These are phyloP conservation scores for Nissolia schottii DNA, from an alignment of 306 rosid species.

Conservation along the genomic window DNA sequence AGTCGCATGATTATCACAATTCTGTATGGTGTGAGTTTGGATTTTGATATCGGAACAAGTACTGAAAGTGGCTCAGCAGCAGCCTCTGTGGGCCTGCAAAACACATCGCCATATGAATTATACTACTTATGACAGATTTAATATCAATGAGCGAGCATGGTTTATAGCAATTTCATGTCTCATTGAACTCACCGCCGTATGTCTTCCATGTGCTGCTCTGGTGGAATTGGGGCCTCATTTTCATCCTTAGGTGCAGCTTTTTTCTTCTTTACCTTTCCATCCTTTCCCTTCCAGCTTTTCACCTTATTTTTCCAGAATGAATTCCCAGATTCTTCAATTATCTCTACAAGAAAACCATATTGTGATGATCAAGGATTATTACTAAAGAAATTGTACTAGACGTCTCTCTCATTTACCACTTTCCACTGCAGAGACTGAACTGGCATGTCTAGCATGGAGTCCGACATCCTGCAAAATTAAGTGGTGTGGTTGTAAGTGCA, in stretches of 20 bases:
- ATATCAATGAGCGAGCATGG: background rate
- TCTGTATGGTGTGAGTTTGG: conserved; percentile 81
- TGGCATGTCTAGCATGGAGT: conserved; percentile 83
- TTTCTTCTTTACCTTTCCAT: conserved; percentile 78
- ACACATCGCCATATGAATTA: conserved; percentile 19
- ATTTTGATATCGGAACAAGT: conserved; percentile 53
- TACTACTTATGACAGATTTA: background rate
- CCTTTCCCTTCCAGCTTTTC: conserved; percentile 94
- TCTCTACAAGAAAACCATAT: conserved; percentile 52
- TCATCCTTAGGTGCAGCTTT: conserved; percentile 44
- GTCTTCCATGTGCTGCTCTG: conserved; percentile 83
- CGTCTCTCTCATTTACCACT: conserved; percentile 51
- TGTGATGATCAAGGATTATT: background rate
- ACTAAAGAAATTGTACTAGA: background rate
- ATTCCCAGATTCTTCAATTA: conserved; percentile 68
- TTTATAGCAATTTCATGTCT: conserved; percentile 20
- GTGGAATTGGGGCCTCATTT: conserved; percentile 51
- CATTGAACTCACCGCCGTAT: conserved; percentile 49
- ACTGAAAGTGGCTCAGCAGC: conserved; percentile 54
- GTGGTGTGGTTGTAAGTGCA: conserved; percentile 4
- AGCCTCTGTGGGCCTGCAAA: conserved; percentile 64
- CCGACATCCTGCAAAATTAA: conserved; percentile 60
- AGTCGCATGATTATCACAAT: conserved; percentile 61
- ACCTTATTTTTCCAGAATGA: conserved; percentile 86
- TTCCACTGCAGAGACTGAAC: conserved; percentile 65